These are phyloP conservation scores for Lenzites betulinus DNA, from an alignment of 768 basidiomycete species.

Conservation along the genomic window DNA sequence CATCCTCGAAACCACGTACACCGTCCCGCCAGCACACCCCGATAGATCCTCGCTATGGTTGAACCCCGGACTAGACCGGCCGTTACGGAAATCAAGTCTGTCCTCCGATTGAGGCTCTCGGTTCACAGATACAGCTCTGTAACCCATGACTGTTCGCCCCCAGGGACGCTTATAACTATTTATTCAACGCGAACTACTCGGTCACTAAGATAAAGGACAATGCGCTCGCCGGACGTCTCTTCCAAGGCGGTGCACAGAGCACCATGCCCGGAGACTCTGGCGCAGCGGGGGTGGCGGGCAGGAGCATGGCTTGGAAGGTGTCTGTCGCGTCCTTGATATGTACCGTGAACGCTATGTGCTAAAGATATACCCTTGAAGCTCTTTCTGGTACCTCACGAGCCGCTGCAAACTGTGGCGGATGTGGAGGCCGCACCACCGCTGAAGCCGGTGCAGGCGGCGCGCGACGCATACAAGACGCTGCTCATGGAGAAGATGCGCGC, in stretches of 20 bases:
- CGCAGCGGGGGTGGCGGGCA: conserved; percentile 56
- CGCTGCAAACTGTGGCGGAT: conserved; percentile 54
- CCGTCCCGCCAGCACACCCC: not conserved
- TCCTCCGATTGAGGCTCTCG: conserved; percentile 31
- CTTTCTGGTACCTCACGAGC: conserved; percentile 68
- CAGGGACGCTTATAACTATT: conserved; percentile 45
- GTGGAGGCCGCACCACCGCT: conserved; percentile 30
- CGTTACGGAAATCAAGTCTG: conserved; percentile 37
- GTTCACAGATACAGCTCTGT: conserved; percentile 27
- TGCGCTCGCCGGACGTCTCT: conserved; percentile 61
- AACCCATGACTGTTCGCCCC: conserved; percentile 25
- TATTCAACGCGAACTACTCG: conserved; percentile 55
- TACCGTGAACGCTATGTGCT: not conserved
- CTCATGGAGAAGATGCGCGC: conserved; percentile 74
- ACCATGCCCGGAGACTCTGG: conserved; percentile 30
- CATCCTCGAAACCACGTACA: not conserved
- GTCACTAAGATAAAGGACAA: conserved; percentile 70
- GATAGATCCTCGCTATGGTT: conserved; percentile 14
- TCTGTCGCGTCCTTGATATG: conserved; percentile 18
- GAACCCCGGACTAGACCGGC: conserved; percentile 30
- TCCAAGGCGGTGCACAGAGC: conserved; percentile 37
- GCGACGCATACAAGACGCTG: conserved; percentile 57
- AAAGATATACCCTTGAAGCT: conserved; percentile 43
- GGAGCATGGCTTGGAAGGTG: conserved; percentile 89
- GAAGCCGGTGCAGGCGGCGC: conserved; percentile 45